phyloP scores from a whole-genome alignment of 768 basidiomycete genomes.

The Leucogyrophana mollusca region DNA sequence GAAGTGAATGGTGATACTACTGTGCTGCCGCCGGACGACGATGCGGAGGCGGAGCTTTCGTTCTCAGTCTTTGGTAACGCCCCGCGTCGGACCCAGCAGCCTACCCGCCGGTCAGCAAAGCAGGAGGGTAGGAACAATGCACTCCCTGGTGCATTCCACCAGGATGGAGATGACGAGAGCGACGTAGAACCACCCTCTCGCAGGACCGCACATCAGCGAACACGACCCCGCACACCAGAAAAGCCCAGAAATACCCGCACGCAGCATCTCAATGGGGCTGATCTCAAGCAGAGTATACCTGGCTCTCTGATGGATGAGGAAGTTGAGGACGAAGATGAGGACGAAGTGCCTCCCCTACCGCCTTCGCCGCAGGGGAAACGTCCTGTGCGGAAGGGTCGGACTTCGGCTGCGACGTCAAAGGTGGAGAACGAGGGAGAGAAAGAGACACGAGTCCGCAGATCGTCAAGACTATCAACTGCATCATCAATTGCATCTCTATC shows the following conservation, averaged over 20 bases:
- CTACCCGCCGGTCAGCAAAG: conserved; percentile 11
- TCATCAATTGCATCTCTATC: conserved; percentile 28
- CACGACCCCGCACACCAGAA: conserved; percentile 1
- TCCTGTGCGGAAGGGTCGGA: conserved; percentile 15
- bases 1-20: conserved; percentile 3
- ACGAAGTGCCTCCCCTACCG: conserved; percentile 33
- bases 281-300: conserved; percentile 35
- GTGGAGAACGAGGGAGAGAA: conserved; percentile 14
- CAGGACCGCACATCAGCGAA: conserved; percentile 8
- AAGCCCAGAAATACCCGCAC: conserved; percentile 3
- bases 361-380: conserved; percentile 12
- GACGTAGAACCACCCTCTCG: conserved; percentile 7
- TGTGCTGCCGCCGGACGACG: conserved; percentile 1
- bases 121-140: conserved; percentile 26
- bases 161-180: conserved; percentile 36
- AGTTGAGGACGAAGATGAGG: conserved; percentile 33
- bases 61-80: conserved; percentile 29
- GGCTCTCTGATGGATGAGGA: conserved; percentile 43
- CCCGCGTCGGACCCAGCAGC: conserved; percentile 11
- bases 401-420: conserved; percentile 8
- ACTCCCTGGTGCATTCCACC: conserved; percentile 48
- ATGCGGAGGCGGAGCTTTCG: conserved; percentile 16
- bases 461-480: conserved; percentile 36
- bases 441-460: conserved; percentile 32
- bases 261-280: conserved; percentile 9